Base-by-base conservation (phyloP, 306 rosid species). In the Ormosia emarginata region DNA sequence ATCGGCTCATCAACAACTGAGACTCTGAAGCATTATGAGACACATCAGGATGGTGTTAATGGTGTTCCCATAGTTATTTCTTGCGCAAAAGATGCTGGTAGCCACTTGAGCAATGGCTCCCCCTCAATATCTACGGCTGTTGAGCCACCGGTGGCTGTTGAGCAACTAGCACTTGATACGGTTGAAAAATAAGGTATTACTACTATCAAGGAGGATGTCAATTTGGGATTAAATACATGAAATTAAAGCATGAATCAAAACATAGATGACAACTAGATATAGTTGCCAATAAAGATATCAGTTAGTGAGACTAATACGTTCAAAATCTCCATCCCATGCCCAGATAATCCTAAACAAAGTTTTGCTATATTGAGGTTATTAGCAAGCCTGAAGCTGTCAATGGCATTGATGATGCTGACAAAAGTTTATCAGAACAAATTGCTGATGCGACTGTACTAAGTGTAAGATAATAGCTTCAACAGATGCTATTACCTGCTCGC, bases 11-110 rank as follows among this genome's bases (percentile, higher is more conserved):
- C 84, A 34, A 75, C 88, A 41, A 24, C 46, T 18, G 82, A 86
- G 47, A 83, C 77, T 77, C 67, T 49, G 69, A 79, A 70, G 81
- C 87, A 84, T 70, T 82, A 81, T 80, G 81, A 87, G 13, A 68
- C 79, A 17, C 72, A 70, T 84, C 80, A 87, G 29, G 75, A 78
- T 46, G 88, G 61, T 83, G 63, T 53, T 70, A 66, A 85, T 80
- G 89, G 46, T 80, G 50, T 70, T 53, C 65, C 82, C 47, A 49
- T 33, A 4, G 65, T 24, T 64, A 49, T 14, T 43, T 69, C 82
- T 18, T 56, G 75, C 47, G 39, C 61, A 14, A 13, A 24, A 61
- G 87, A 84, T 71, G 77, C 87, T 49, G 70, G 72, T 62, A 5
- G 32, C 58, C 41, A 79, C 57, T 39, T 64, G 77, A 50, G 40